Conservation (phyloP, 2,329 filamentous ascomycete genomes). For the Diplodia intermedia region DNA sequence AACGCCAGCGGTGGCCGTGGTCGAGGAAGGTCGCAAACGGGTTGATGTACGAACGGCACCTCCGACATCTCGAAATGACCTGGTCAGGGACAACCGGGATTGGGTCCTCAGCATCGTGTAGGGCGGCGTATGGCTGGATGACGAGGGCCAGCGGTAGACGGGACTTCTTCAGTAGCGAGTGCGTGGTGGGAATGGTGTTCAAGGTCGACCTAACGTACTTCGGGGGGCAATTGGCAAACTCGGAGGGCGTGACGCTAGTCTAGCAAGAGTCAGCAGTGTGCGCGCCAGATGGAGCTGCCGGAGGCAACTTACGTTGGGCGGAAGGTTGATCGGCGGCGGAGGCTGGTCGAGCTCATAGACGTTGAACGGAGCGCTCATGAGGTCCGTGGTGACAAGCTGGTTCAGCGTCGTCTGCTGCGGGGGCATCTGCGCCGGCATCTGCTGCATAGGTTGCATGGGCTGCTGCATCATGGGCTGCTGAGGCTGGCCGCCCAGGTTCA, state of each 20-base stretch:
- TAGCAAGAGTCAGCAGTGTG: constrained; percentile 56
- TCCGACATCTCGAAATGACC: constrained; percentile 93
- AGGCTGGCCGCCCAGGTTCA: constrained; percentile 64
- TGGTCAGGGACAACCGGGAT: constrained; percentile 95
- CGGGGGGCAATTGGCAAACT: constrained; percentile 86
- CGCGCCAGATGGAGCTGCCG: neutral
- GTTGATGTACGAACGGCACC: constrained; percentile 97
- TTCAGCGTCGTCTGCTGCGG: constrained; percentile 64
- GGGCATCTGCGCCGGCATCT: constrained; percentile 40
- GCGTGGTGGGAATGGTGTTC: constrained; percentile 90
- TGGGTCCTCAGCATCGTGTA: constrained; percentile 90
- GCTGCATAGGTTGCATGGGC: constrained; percentile 53
- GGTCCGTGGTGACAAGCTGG: constrained; percentile 88
- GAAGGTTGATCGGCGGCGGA: constrained; percentile 88
- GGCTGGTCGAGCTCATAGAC: constrained; percentile 90
- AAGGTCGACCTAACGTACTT: constrained; percentile 96
- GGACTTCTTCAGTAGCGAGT: constrained; percentile 94
- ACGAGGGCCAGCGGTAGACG: constrained; percentile 94
- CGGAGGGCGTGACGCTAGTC: constrained; percentile 90
- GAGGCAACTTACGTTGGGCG: constrained; percentile 73
- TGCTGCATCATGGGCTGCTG: constrained; percentile 55
- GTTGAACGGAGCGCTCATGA: constrained; percentile 92
- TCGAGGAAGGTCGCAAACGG: constrained; percentile 96
- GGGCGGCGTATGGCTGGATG: constrained; percentile 91
- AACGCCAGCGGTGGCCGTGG: constrained; percentile 96